phyloP scores from a whole-genome alignment of 1,284 basidiomycete genomes.

The Leccinum solheimii region DNA sequence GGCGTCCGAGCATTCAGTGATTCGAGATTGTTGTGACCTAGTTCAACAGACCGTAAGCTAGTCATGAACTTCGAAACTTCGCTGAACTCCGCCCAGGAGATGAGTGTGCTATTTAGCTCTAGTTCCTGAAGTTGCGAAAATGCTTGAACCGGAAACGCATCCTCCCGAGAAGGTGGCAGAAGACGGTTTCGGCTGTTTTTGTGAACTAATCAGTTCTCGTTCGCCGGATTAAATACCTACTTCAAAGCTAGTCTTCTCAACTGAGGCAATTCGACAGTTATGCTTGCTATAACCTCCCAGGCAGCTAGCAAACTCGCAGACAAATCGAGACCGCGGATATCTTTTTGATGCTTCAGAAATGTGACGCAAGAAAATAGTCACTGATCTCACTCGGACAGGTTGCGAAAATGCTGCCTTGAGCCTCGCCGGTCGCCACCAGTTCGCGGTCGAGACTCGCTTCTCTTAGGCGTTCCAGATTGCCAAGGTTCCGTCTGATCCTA shows the following conservation, averaged over 20 bases:
- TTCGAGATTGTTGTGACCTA: slow-evolving; percentile 73
- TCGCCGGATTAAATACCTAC: slow-evolving; percentile 45
- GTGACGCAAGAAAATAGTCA: slow-evolving; percentile 3
- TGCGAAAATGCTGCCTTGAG: slow-evolving; percentile 52
- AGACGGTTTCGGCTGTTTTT: slow-evolving; percentile 62
- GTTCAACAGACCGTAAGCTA: slow-evolving; percentile 61
- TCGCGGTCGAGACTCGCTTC: slow-evolving; percentile 79
- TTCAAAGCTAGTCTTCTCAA: slow-evolving; percentile 76
- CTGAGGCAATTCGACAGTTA: slow-evolving; percentile 61
- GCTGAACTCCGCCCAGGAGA: slow-evolving; percentile 71
- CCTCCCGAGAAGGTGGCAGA: slow-evolving; percentile 30
- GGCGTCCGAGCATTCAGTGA: slow-evolving; percentile 34
- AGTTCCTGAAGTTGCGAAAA: slow-evolving; percentile 66
- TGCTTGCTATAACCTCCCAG: slow-evolving; percentile 72
- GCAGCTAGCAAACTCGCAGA: slow-evolving; percentile 74
- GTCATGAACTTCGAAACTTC: slow-evolving; percentile 58
- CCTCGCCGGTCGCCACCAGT: slow-evolving; percentile 57
- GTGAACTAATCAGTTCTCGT: slow-evolving; percentile 12
- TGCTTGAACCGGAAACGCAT: slow-evolving; percentile 38
- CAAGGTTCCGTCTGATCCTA: slow-evolving; percentile 72
- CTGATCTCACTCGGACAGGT: slow-evolving; percentile 68
- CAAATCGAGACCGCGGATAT: slow-evolving; percentile 78
- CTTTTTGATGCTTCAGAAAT: slow-evolving; percentile 43
- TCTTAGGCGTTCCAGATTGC: slow-evolving; percentile 65
- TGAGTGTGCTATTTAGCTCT: slow-evolving; percentile 73